A percentile compares a stretch with the other conserved stretches of the same genome.
Evolutionary conservation across 768 basidiomycete species (phyloP).

Genomic region (Pholiota molesta): DNA sequence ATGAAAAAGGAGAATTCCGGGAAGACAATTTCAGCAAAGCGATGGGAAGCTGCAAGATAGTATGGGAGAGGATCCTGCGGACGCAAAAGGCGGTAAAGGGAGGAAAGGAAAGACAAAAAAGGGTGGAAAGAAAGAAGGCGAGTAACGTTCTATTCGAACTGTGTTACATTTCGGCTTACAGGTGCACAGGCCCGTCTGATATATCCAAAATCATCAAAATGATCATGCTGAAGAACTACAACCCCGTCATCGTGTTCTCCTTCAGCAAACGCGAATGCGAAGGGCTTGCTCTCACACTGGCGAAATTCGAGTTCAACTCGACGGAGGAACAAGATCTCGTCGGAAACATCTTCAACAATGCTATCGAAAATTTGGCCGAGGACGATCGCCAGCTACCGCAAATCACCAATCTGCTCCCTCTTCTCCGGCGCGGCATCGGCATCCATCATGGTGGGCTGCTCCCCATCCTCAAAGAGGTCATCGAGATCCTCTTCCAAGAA

Average conservation of each 20-base stretch:
- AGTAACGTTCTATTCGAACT: constrained; percentile 14
- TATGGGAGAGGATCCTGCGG: constrained; percentile 90
- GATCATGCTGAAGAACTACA: constrained; percentile 97
- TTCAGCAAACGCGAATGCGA: constrained; percentile 99
- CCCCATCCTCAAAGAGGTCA: constrained; percentile 97
- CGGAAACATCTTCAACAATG: constrained; percentile 89
- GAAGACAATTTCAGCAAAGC: constrained; percentile 98
- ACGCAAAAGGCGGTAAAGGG: constrained; percentile 81
- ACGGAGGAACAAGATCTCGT: constrained; percentile 91
- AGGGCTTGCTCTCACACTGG: constrained; percentile 84
- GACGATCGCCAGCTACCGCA: constrained; percentile 92
- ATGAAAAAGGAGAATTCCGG: constrained; percentile 95
- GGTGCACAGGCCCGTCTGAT: constrained; percentile 74
- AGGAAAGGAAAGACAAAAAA: constrained; percentile 92
- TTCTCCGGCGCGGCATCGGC: constrained; percentile 93
- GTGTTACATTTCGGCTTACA: neutral
- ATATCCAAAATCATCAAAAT: constrained; percentile 97
- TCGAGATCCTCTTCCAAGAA: constrained; percentile 98
- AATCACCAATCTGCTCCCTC: constrained; percentile 88
- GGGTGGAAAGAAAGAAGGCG: constrained; percentile 89
- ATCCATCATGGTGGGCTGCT: constrained; percentile 98
- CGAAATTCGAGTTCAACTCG: constrained; percentile 95
- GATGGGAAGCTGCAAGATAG: constrained; percentile 88
- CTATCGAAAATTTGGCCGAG: constrained; percentile 83
- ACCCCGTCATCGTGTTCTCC: constrained; percentile 97